Evolutionary conservation across 495 filamentous ascomycete species (phyloP), one percentile per base, ranked within the genome.

Genomic region (Astrothelium macrocarpum): DNA sequence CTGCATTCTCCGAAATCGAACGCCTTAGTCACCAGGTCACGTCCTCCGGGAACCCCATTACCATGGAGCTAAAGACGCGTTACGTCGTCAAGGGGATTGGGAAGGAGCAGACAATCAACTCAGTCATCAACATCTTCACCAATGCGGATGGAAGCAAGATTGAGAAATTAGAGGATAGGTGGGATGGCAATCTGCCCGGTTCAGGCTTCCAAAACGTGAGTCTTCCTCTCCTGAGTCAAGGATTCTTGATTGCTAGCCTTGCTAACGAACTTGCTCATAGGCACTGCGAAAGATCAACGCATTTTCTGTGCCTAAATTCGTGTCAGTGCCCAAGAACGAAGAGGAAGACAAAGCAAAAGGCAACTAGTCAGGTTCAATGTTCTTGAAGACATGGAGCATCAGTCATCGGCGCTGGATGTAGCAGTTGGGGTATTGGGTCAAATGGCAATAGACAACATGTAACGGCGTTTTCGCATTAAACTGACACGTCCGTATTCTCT

Each of bases 301-400:
- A 3, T 75, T 80, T 1, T 79, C 77, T 18, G 81, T 86, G 9
- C 83, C 82, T 2, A 76, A 75, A 28, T 71, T 84, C 58, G 76
- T 86, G 14, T 71, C 72, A n/a, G 82, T 86, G 29, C 84, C 84
- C 29, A 83, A 82, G 74, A 78, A 74, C 43, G 79, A 80, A 60
- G 78, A 79, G 64, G 80, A 85, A 68, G 82, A 85, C 67, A 59
- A 53, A 34, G 29, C 69, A 62, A 65, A 56, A 31, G 70, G 70
- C 25, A 71, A 71, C 64, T 66, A 61, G 34, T 11, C 9, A 29
- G 12, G 16, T 28, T 56, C 25, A 28, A 56, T 28, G 2, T 29
- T 16, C 20, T 23, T 5, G 29, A 9, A 2, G 5, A 9, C 12
- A n/a, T 9, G 20, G 20, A 49, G 20, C 45, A 49, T 49, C 11